Percentiles rank a stretch among this genome's conserved stretches.
These are phyloP conservation scores for Malassezia vespertilionis DNA, from an alignment of 1,284 basidiomycete species.

Conservation along the genomic window DNA sequence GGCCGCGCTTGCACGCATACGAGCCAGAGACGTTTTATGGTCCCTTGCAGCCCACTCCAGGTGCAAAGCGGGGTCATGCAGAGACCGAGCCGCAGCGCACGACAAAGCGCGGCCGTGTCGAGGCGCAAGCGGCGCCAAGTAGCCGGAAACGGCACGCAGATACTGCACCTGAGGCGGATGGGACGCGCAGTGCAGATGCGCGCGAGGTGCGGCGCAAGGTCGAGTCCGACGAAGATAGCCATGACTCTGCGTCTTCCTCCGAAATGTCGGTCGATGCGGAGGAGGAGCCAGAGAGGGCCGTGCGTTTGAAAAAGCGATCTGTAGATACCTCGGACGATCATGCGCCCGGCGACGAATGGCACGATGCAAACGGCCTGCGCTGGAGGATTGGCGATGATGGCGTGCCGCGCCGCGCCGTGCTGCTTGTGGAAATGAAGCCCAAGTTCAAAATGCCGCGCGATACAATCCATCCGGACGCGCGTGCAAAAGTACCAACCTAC, in stretches of 20 bases:
- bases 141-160: background rate
- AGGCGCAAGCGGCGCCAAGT: too few relatives aligned
- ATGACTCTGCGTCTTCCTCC: background rate
- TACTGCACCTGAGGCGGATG: too few relatives aligned
- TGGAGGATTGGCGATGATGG: slow-evolving; percentile 35
- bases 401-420: slow-evolving; percentile 19
- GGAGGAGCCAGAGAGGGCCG: background rate
- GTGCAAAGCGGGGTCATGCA: too few relatives aligned
- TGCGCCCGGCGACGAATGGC: slow-evolving; percentile 37
- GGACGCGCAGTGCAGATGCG: background rate
- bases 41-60: too few relatives aligned
- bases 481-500: slow-evolving; percentile 25
- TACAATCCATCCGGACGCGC: slow-evolving; percentile 35
- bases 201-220: background rate
- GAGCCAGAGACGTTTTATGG: too few relatives aligned
- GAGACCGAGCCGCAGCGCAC: too few relatives aligned
- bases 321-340: slow-evolving; percentile 31
- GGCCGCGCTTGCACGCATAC: too few relatives aligned
- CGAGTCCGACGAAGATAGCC: background rate
- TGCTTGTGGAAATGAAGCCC: slow-evolving; percentile 32
- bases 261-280: slow-evolving; percentile 2
- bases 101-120: too few relatives aligned
- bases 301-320: slow-evolving; percentile 17
- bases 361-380: slow-evolving; percentile 31
- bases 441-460: slow-evolving; percentile 40